Evolutionary conservation across 2,329 filamentous ascomycete genomes (phyloP), one percentile per base, ranked within the genome.

Genomic region (Xenoacremonium recifei): DNA sequence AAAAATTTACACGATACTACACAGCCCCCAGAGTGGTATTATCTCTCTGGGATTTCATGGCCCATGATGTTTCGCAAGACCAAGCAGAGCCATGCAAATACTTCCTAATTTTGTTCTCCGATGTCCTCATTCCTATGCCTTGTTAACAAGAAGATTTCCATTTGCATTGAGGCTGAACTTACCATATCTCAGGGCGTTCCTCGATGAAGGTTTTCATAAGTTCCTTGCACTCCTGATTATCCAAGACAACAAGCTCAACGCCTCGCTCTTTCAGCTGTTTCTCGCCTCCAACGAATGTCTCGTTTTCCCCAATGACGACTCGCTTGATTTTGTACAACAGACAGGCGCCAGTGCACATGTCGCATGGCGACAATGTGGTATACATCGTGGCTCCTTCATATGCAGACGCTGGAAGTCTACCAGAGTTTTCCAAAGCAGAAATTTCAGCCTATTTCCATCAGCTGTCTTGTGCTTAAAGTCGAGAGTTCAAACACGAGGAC

Each of bases 271-370:
- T 75, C 29, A 91, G 70, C 57, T 88, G 84, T 21, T 80, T 76
- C 65, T 91, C 87, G 13, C 84, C 85, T 21, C 86, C 86, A 10
- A 87, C 60, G 52, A 87, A 90, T 16, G 77, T 89, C 58, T 79
- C 79, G 66, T 90, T 89, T 69, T 91, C 87, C 35, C 84, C 87
- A 53, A 91, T 79, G 21, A 91, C 85, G 3, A 90, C 85, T 17
- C 86, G 76, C 35, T 76, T 73, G 44, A 91, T 77, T 56, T 85
- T 85, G 71, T 89, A 91, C 45, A 90, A 73, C 45, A 91, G 69
- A 57, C 85, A 89, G 3, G 86, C 85, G 7, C 87, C 86, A 4
- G 86, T 89, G 64, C 84, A 91, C 86, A 90, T 90, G 59, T 88
- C 84, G 62, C 87, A 91, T 1, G 86, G 87, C 3, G 84, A 87